phyloP scores from a whole-genome alignment of 2,329 filamentous ascomycete genomes.

The Fusarium heterosporum region DNA sequence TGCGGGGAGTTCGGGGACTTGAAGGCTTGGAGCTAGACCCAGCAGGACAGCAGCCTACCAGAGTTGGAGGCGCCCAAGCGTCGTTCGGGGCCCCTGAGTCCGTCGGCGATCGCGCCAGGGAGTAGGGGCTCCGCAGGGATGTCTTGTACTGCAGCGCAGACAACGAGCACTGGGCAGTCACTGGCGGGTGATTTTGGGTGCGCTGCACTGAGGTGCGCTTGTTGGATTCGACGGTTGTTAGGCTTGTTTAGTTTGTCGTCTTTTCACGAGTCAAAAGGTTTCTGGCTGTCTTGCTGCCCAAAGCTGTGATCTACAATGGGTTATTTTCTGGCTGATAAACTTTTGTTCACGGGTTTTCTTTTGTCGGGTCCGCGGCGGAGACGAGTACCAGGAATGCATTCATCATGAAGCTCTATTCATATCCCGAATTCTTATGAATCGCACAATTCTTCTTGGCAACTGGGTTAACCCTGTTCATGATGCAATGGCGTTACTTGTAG shows the following conservation, averaged over 20 bases:
- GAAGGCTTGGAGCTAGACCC: conserved; percentile 46
- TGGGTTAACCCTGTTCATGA: neutral
- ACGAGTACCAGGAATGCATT: conserved; percentile 4
- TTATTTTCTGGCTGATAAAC: conserved; percentile 10
- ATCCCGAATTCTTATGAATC: neutral
- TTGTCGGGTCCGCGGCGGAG: neutral
- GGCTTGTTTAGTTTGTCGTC: conserved; percentile 24
- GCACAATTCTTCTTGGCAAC: neutral
- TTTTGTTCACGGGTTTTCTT: conserved; percentile 1
- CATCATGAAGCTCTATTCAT: conserved; percentile 13
- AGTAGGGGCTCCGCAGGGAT: conserved; percentile 34
- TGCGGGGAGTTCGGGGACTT: conserved; percentile 41
- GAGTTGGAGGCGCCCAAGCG: conserved; percentile 45
- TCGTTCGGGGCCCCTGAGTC: conserved; percentile 47
- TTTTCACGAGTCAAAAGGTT: conserved; percentile 26
- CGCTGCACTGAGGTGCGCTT: neutral
- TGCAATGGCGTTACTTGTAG: conserved; percentile 3
- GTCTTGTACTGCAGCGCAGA: conserved; percentile 18
- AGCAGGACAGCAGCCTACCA: conserved; percentile 35
- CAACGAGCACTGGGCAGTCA: conserved; percentile 12
- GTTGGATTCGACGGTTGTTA: conserved; percentile 21
- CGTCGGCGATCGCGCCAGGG: conserved; percentile 46
- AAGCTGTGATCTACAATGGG: neutral
- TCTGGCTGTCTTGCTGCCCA: conserved; percentile 10
- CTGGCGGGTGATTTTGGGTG: conserved; percentile 12